Conservation (phyloP, 352 stramenopile species). For the Pythium coloratum region DNA sequence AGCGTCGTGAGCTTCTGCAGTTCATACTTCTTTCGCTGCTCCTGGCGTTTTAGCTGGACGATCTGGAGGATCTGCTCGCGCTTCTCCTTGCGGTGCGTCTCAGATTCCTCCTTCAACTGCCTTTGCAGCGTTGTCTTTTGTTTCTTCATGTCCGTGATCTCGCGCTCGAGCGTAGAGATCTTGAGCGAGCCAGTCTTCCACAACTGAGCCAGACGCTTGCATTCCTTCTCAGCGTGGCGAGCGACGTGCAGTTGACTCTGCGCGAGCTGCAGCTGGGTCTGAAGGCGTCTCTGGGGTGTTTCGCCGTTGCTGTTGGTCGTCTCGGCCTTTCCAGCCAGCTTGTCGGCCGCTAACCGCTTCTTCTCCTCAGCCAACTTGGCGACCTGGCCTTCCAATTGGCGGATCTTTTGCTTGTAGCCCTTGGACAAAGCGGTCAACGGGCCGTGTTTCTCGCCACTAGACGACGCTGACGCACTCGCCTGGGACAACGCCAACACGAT, state of each 20-base stretch:
- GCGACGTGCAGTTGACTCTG: constrained; percentile 39
- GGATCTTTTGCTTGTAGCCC: constrained; percentile 47
- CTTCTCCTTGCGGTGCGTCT: constrained; percentile 45
- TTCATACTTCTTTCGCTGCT: constrained; percentile 59
- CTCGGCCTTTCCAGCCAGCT: constrained; percentile 12
- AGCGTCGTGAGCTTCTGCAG: constrained; percentile 45
- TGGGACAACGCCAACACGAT: constrained; percentile 35
- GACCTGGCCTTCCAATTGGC: constrained; percentile 34
- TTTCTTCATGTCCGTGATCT: constrained; percentile 52
- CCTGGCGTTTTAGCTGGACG: constrained; percentile 53
- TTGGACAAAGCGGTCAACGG: constrained; percentile 35
- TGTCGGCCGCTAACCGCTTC: constrained; percentile 27
- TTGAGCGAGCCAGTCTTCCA: constrained; percentile 44
- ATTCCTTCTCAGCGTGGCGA: constrained; percentile 38
- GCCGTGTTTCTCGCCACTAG: constrained; percentile 17
- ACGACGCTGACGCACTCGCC: not conserved
- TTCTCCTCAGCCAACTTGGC: constrained; percentile 32
- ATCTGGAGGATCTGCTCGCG: constrained; percentile 46
- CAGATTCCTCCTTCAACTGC: constrained; percentile 38
- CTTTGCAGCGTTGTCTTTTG: constrained; percentile 44
- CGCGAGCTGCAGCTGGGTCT: constrained; percentile 27
- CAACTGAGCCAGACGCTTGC: constrained; percentile 33
- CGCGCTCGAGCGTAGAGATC: constrained; percentile 47
- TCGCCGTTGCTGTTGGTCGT: not conserved
- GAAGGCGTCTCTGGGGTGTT: constrained; percentile 19